These are phyloP conservation scores for Tricholoma furcatifolium DNA, from an alignment of 768 basidiomycete species.

Conservation along the genomic window DNA sequence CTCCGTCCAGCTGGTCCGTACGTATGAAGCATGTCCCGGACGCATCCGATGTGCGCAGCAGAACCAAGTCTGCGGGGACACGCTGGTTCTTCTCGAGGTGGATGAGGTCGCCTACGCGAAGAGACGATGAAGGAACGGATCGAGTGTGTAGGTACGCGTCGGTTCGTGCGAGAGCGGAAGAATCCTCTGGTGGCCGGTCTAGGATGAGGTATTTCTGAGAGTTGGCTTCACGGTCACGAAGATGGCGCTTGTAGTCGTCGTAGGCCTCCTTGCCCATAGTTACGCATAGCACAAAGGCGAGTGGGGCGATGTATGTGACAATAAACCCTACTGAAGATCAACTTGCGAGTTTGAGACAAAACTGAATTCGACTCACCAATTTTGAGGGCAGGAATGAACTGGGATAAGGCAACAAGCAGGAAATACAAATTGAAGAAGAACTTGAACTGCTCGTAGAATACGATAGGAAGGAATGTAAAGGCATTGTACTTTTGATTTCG, in stretches of 20 bases:
- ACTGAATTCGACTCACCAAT: constrained; percentile 61
- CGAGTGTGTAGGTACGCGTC: constrained; percentile 49
- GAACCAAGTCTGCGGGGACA: constrained; percentile 90
- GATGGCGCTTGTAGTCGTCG: constrained; percentile 94
- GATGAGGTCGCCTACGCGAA: constrained; percentile 90
- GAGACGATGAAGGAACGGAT: constrained; percentile 81
- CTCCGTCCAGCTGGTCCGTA: constrained; percentile 97
- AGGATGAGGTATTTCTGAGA: constrained; percentile 87
- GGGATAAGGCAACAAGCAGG: constrained; percentile 91
- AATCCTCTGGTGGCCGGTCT: constrained; percentile 44
- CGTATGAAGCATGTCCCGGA: constrained; percentile 96
- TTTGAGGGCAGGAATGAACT: constrained; percentile 94
- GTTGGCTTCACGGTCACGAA: constrained; percentile 92
- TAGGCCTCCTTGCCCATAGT: constrained; percentile 99
- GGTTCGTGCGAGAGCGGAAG: constrained; percentile 33
- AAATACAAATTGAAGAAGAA: constrained; percentile 99
- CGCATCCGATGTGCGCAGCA: constrained; percentile 84
- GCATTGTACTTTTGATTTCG: constrained; percentile 98
- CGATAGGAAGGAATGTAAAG: constrained; percentile 94
- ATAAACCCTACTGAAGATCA: constrained; percentile 69
- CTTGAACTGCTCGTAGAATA: constrained; percentile 99
- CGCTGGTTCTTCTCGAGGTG: constrained; percentile 95
- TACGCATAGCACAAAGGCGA: constrained; percentile 91
- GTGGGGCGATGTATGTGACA: constrained; percentile 91
- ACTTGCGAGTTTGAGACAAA: background rate